Evolutionary conservation across 2,329 filamentous ascomycete species (phyloP).

Genomic region (Drechslerella dactyloides): DNA sequence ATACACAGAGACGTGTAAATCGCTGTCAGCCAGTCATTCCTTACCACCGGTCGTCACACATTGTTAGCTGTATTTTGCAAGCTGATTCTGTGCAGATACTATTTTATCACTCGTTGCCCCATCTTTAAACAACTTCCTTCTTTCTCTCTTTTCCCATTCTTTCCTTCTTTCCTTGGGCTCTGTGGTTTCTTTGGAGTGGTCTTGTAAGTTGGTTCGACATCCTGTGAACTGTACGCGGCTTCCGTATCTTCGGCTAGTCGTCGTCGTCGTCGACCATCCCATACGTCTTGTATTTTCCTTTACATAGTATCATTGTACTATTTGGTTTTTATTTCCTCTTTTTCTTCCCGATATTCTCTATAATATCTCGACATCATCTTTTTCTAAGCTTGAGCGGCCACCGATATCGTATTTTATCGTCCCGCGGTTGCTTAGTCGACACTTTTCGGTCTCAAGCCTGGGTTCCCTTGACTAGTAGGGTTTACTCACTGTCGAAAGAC

Average conservation of each 20-base stretch:
- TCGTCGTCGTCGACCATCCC: conserved; percentile 42
- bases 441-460: conserved; percentile 26
- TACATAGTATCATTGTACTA: conserved; percentile 3
- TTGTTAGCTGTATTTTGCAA: conserved; percentile 34
- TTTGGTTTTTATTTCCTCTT: conserved; percentile 19
- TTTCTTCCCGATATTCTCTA: conserved; percentile 34
- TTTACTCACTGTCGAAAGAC: conserved; percentile 25
- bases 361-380: conserved; percentile 3
- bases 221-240: conserved; percentile 36
- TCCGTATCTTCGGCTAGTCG: conserved; percentile 20
- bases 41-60: conserved; percentile 44
- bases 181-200: conserved; percentile 41
- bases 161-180: conserved; percentile 29
- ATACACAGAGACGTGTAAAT: conserved; percentile 47
- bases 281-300: conserved; percentile 46
- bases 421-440: conserved; percentile 32
- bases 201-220: conserved; percentile 51
- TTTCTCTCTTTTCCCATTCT: conserved; percentile 21
- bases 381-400: conserved; percentile 23
- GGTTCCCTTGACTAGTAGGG: conserved; percentile 49
- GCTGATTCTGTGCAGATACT: conserved; percentile 48
- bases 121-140: conserved; percentile 40
- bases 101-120: conserved; percentile 51
- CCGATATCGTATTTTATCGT: conserved; percentile 20
- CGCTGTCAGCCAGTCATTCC: conserved; percentile 50